These are phyloP conservation scores for Diplodia mutila DNA, from an alignment of 2,329 filamentous ascomycete species.

Conservation along the genomic window DNA sequence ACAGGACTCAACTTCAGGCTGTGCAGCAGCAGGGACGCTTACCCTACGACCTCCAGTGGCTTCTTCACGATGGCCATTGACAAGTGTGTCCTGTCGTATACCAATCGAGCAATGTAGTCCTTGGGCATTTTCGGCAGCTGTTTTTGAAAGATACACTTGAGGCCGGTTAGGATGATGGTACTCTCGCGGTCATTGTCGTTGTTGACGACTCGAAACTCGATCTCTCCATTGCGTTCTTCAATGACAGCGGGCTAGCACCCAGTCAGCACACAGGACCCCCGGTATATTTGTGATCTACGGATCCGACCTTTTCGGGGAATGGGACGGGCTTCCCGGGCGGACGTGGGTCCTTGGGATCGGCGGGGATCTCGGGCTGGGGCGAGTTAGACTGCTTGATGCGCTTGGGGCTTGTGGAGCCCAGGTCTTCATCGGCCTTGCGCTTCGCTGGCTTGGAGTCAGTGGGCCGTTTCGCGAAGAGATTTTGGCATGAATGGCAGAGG, in stretches of 20 bases:
- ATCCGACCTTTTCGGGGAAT: constrained; percentile 79
- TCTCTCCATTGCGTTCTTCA: constrained; percentile 91
- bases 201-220: constrained; percentile 97
- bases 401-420: constrained; percentile 65
- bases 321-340: constrained; percentile 68
- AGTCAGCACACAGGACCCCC: constrained; percentile 32
- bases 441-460: constrained; percentile 51
- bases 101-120: constrained; percentile 95
- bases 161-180: constrained; percentile 88
- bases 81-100: constrained; percentile 94
- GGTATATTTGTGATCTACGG: neutral
- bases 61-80: constrained; percentile 98
- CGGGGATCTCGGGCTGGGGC: constrained; percentile 40
- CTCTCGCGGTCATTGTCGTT: constrained; percentile 89
- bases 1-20: too few species aligned
- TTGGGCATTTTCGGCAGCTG: constrained; percentile 99
- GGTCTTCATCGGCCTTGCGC: constrained; percentile 73
- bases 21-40: constrained; percentile 32
- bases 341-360: constrained; percentile 43
- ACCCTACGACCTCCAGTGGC: constrained; percentile 84
- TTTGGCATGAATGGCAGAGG: neutral
- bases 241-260: constrained; percentile 74
- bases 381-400: constrained; percentile 45
- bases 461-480: neutral
- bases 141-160: constrained; percentile 98